Evolutionary conservation across 768 basidiomycete genomes (phyloP).

Genomic region (Phlebiopsis flavidoalba): DNA sequence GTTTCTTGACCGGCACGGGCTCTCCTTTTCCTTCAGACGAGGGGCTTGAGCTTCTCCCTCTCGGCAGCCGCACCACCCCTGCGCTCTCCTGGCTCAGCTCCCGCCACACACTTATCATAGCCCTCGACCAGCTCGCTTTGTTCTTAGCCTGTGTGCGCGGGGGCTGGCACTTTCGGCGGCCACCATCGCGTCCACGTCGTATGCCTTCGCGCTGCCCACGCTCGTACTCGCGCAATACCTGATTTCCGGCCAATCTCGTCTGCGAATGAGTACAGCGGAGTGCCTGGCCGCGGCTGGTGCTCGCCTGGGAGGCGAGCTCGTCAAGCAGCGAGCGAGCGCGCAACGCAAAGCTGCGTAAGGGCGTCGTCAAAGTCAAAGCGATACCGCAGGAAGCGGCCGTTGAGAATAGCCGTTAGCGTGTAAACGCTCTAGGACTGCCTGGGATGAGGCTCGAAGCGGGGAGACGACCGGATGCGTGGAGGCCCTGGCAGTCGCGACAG

Average conservation of each 20-base stretch:
- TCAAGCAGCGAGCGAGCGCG: conserved; percentile 70
- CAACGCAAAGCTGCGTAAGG: conserved; percentile 71
- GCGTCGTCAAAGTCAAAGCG: conserved; percentile 73
- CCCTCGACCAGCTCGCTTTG: conserved; percentile 57
- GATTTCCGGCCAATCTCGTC: conserved; percentile 89
- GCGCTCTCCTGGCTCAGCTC: conserved; percentile 40
- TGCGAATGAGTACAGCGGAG: conserved; percentile 74
- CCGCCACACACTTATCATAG: conserved; percentile 48
- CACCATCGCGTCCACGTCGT: conserved; percentile 79
- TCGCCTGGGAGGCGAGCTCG: conserved; percentile 54
- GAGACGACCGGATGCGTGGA: conserved; percentile 49
- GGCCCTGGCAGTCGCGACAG: conserved; percentile 57
- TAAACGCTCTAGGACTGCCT: conserved; percentile 78
- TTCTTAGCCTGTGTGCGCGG: conserved; percentile 52
- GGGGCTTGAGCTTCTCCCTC: conserved; percentile 50
- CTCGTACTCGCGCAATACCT: conserved; percentile 84
- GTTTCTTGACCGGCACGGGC: conserved; percentile 78
- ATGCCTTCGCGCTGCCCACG: conserved; percentile 69
- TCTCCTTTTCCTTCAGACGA: conserved; percentile 81
- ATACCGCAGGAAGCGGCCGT: conserved; percentile 79
- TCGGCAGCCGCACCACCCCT: conserved; percentile 31
- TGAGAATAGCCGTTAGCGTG: conserved; percentile 64
- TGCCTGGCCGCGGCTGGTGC: conserved; percentile 82
- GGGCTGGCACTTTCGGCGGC: conserved; percentile 51
- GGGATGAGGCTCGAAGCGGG: conserved; percentile 55